Conservation (phyloP, 352 stramenopile genomes). For the Pseudoperonospora humuli region DNA sequence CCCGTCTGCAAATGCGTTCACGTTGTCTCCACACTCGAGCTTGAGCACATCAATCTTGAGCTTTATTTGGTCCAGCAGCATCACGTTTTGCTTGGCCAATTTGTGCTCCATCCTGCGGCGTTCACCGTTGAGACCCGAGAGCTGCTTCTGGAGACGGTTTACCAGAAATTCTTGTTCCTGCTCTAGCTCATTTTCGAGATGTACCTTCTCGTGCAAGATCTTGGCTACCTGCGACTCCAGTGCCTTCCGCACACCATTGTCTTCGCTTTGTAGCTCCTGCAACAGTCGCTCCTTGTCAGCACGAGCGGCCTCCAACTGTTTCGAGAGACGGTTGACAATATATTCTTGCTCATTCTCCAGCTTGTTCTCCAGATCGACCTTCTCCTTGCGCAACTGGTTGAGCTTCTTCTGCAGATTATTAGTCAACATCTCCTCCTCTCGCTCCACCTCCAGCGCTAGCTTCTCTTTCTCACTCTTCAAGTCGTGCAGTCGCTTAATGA, state of each 20-base stretch:
- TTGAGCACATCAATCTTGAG: constrained; percentile 55
- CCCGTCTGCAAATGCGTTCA: constrained; percentile 51
- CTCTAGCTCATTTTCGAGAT: constrained; percentile 82
- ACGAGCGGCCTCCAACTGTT: constrained; percentile 68
- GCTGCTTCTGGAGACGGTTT: constrained; percentile 80
- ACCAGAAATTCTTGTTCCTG: constrained; percentile 85
- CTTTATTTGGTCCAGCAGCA: constrained; percentile 59
- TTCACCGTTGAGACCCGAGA: constrained; percentile 55
- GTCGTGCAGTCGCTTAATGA: constrained; percentile 72
- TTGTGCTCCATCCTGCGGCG: constrained; percentile 69
- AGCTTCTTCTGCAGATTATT: constrained; percentile 88
- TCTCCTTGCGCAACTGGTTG: constrained; percentile 80
- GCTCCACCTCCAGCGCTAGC: constrained; percentile 82
- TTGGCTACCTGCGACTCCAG: constrained; percentile 74
- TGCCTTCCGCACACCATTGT: constrained; percentile 51
- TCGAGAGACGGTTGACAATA: constrained; percentile 88
- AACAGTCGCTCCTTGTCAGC: constrained; percentile 64
- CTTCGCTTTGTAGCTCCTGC: constrained; percentile 56
- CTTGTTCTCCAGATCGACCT: constrained; percentile 89
- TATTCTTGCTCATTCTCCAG: constrained; percentile 89
- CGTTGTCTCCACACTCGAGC: constrained; percentile 47
- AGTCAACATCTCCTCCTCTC: constrained; percentile 86
- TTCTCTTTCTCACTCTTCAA: constrained; percentile 86
- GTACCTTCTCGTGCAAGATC: constrained; percentile 79
- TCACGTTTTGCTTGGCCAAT: constrained; percentile 62